Conservation (phyloP, 1,139 yeast genomes). For the Chernovozyma aurita region DNA sequence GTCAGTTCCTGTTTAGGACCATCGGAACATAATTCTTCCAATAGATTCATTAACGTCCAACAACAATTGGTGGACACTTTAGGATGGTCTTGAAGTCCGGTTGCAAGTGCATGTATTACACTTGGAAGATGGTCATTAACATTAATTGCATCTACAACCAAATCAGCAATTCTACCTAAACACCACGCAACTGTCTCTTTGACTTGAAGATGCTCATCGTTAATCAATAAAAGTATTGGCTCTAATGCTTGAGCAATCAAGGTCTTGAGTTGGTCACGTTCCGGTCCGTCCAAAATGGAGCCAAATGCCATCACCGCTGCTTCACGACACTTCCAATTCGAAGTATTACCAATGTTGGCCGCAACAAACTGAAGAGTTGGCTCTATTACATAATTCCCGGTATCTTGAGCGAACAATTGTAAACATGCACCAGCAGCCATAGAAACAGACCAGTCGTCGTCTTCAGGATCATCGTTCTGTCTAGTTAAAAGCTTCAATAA, state of each 20-base stretch:
- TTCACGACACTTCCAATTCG: slow-evolving; percentile 81
- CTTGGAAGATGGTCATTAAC: slow-evolving; percentile 58
- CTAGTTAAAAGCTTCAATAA: slow-evolving; percentile 72
- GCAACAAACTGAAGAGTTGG: slow-evolving; percentile 84
- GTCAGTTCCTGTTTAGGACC: slow-evolving; percentile 53
- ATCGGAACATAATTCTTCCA: slow-evolving; percentile 73
- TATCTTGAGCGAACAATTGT: slow-evolving; percentile 87
- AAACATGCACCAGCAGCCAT: slow-evolving; percentile 99
- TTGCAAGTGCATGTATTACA: slow-evolving; percentile 65
- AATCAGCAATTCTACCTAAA: slow-evolving; percentile 90
- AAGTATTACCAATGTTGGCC: slow-evolving; percentile 51
- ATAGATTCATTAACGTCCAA: slow-evolving; percentile 90
- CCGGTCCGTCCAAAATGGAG: slow-evolving; percentile 93
- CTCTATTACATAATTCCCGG: slow-evolving; percentile 79
- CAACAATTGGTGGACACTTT: slow-evolving; percentile 93
- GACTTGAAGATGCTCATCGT: slow-evolving; percentile 75
- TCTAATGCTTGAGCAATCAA: slow-evolving; percentile 78
- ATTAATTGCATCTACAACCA: slow-evolving; percentile 75
- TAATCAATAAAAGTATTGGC: slow-evolving; percentile 70
- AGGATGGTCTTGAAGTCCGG: slow-evolving; percentile 85
- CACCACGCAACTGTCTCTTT: slow-evolving; percentile 99
- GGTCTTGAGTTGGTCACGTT: slow-evolving; percentile 58
- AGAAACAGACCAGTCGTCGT: slow-evolving; percentile 95
- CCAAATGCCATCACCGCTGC: slow-evolving; percentile 99
- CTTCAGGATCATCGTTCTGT: slow-evolving; percentile 89